Conservation (phyloP, 1,139 yeast genomes). For the Geotrichum citri-aurantii region DNA sequence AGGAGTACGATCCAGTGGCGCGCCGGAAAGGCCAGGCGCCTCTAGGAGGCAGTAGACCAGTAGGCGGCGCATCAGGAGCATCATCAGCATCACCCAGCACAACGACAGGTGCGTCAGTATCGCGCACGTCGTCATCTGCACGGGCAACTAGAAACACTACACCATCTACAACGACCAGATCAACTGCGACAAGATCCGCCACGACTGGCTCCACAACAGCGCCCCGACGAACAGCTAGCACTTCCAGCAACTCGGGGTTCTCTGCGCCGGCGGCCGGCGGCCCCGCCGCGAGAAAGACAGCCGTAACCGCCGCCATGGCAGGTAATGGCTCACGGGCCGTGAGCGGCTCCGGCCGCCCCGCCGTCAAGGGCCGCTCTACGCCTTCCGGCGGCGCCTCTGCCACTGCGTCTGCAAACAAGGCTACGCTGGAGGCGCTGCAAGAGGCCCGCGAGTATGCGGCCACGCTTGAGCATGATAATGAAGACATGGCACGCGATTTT, state of each 20-base stretch:
- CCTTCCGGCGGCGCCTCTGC: conserved; percentile 20
- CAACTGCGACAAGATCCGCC: conserved; percentile 8
- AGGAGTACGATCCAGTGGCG: conserved; percentile 59
- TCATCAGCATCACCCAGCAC: conserved; percentile 2
- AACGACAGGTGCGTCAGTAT: conserved; percentile 4
- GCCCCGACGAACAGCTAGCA: conserved; percentile 4
- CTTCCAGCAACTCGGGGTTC: neutral
- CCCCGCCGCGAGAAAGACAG: conserved; percentile 18
- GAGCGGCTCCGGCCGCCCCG: conserved; percentile 24
- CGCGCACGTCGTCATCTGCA: conserved; percentile 11
- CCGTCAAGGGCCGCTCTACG: conserved; percentile 19
- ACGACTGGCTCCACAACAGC: neutral
- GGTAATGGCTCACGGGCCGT: conserved; percentile 14
- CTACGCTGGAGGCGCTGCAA: conserved; percentile 18
- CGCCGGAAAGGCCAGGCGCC: conserved; percentile 41
- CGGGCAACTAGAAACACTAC: conserved; percentile 21
- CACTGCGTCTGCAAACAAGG: conserved; percentile 8
- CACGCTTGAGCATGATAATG: conserved; percentile 41
- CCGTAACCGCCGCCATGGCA: conserved; percentile 16
- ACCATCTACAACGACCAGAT: conserved; percentile 11
- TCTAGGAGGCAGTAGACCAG: conserved; percentile 8
- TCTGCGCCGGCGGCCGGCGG: conserved; percentile 16
- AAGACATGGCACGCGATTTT: conserved; percentile 46
- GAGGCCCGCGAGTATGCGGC: conserved; percentile 26
- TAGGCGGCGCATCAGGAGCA: neutral